Conservation (phyloP, 1,284 basidiomycete species). For the Sanguinoderma infundibulare region DNA sequence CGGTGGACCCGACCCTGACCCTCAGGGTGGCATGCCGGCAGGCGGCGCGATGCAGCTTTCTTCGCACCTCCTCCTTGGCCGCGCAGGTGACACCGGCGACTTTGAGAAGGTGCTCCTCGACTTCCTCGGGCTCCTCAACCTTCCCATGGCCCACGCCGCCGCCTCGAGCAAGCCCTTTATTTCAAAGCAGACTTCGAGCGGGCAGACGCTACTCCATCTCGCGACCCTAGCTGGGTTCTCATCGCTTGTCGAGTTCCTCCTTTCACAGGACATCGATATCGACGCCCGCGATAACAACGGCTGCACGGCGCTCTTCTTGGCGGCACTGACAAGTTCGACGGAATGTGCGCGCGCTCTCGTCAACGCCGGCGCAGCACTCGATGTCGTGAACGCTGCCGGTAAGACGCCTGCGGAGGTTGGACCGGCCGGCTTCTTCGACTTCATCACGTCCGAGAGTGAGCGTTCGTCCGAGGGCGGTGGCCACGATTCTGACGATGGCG, state of each 20-base stretch:
- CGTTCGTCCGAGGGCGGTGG: conserved; percentile 35
- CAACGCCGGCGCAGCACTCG: conserved; percentile 78
- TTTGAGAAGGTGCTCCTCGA: conserved; percentile 83
- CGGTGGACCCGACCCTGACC: conserved; percentile 49
- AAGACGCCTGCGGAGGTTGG: conserved; percentile 83
- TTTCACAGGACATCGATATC: conserved; percentile 76
- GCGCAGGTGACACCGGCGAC: conserved; percentile 55
- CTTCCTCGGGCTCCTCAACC: conserved; percentile 78
- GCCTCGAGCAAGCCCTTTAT: conserved; percentile 53
- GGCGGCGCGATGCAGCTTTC: conserved; percentile 59
- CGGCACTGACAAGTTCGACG: conserved; percentile 70
- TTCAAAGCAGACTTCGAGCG: conserved; percentile 66
- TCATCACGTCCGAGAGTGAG: conserved; percentile 35
- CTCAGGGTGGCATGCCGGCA: conserved; percentile 38
- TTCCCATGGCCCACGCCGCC: conserved; percentile 45
- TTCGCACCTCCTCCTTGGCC: conserved; percentile 53
- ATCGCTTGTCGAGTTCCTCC: conserved; percentile 73
- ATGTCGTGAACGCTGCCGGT: conserved; percentile 78
- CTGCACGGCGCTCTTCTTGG: conserved; percentile 89
- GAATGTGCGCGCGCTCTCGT: conserved; percentile 75
- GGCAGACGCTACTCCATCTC: conserved; percentile 89
- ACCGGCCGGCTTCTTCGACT: conserved; percentile 60
- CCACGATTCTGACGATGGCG: conserved; percentile 64
- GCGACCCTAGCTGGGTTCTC: conserved; percentile 84
- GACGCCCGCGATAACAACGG: conserved; percentile 91